Evolutionary conservation across 371 early-diverging fungal genomes (phyloP), one percentile per base, ranked within the genome.

Genomic region (Haplosporangium sp.): DNA sequence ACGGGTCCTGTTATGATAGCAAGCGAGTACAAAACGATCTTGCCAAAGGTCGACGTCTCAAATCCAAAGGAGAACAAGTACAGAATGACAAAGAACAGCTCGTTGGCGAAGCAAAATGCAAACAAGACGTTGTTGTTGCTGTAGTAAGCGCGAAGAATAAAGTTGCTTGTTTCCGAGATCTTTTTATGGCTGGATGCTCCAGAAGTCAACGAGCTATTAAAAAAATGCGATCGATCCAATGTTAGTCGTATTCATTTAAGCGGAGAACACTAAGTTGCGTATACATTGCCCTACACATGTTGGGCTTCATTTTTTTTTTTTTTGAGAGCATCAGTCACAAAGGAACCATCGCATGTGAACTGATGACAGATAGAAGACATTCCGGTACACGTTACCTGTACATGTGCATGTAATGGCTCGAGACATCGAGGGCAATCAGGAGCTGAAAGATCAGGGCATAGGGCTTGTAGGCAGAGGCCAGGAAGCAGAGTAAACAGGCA

Each of bases 331-430:
- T n/a, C n/a, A 37, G 16, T 11, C 11, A 11, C 48, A 36, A 40
- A 48, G 47, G 57, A 47, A 40, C 38, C 36, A 38, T n/a, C 48
- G 46, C 37, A 10, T 48, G 60, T 48, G 8, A 8, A 37, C 41
- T 42, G 40, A 29, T 29, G 29, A 29, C 4, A 29, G 29, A 29
- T 29, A 29, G 29, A 29, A 29, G 29, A 29, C 29, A 29, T 29
- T 29, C 29, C 18, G 6, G 73, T 20, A 45, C 5, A 37, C 16
- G 60, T 73, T 87, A 92, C 88, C 94, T 90, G 82, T 96, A 96
- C 98, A 98, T 98, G 69, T 98, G 99, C 92, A 98, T 94, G 84
- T 98, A 98, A 82, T 98, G 99, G 63, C 95, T 94, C 74, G 93
- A 93, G 47, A 98, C 89, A 73, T 98, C 99, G 58, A 98, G 86